Evolutionary conservation across 306 rosid genomes (phyloP), one percentile per base, ranked within the genome.

Genomic region (Casuarina cunninghamiana): DNA sequence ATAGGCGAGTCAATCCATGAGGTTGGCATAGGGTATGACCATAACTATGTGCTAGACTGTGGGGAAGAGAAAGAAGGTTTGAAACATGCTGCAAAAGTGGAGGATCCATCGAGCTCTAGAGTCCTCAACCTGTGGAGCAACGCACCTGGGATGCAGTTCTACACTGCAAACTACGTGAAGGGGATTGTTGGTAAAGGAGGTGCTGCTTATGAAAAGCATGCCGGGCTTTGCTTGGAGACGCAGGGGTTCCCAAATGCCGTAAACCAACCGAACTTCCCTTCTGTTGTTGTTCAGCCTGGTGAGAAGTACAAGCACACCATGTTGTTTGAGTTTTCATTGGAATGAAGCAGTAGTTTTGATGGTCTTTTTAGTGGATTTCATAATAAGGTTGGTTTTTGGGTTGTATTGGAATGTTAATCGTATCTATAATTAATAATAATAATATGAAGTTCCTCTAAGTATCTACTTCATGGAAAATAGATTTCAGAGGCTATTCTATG

Each of bases 241-340:
- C 99, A 95, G 60, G 99, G 97, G 32, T 93, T 91, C 82, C 99
- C 99, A 5, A 84, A 95, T 78, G 97, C 98, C 37, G 65, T 93
- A 26, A 91, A 93, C 84, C 86, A 89, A 48, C 86, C 88, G 0
- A 87, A 93, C 77, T 93, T 93, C 75, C 97, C 98, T 0, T 88
- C 97, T 4, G 68, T 93, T 82, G 90, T 93, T 38, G 91, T 93
- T 79, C 87, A 86, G 61, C 91, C 97, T 3, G 97, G 96, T 75
- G 90, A 87, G 87, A 91, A 86, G 83, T 93, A 95, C 75, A 81
- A 82, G 67, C 97, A 95, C 88, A 76, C 84, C 71, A 94, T 94
- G 98, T 78, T 92, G 86, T 94, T 75, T 60, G 96, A 92, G 85
- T 94, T 94, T 88, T 94, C 98, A 55, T 73, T 83, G 15, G 94